These are phyloP conservation scores for Hygrophila difformis DNA, from an alignment of 257 asterid genomes.

Conservation along the genomic window DNA sequence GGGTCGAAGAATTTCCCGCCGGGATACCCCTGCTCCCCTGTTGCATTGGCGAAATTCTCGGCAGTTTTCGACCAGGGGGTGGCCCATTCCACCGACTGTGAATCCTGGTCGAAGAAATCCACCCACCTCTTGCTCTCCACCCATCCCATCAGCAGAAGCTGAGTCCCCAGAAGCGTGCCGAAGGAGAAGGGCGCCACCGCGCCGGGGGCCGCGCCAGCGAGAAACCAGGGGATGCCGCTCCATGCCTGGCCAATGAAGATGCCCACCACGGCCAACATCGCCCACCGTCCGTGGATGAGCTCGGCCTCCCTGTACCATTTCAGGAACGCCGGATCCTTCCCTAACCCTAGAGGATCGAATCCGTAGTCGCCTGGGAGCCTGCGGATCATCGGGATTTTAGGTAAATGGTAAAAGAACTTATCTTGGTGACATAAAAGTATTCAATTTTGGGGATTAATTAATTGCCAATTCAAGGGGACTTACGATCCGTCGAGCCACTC, in stretches of 20 bases:
- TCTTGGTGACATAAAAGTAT: neutral
- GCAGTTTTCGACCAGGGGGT: conserved; percentile 94
- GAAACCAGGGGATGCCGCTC: conserved; percentile 95
- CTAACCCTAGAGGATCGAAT: conserved; percentile 90
- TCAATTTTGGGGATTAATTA: neutral
- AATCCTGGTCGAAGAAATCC: conserved; percentile 85
- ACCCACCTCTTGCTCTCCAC: conserved; percentile 99
- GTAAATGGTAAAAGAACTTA: neutral
- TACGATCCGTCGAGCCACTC: conserved; percentile 99
- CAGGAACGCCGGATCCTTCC: conserved; percentile 91
- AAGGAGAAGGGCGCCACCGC: conserved; percentile 95
- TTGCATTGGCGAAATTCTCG: conserved; percentile 73
- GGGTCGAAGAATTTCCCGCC: conserved; percentile 97
- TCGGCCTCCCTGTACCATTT: conserved; percentile 99
- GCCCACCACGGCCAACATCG: conserved; percentile 87
- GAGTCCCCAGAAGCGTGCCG: conserved; percentile 90
- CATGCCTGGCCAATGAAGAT: conserved; percentile 93
- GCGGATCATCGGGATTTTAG: neutral
- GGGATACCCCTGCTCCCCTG: conserved; percentile 92
- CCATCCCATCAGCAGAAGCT: conserved; percentile 96
- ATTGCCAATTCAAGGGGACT: conserved; percentile 16
- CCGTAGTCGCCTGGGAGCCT: conserved; percentile 97
- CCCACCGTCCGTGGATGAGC: conserved; percentile 98
- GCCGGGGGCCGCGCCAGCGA: conserved; percentile 92
- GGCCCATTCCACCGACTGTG: conserved; percentile 93